These are phyloP conservation scores for Neopestalotiopsis rosae DNA, from an alignment of 2,329 filamentous ascomycete species.

Conservation along the genomic window DNA sequence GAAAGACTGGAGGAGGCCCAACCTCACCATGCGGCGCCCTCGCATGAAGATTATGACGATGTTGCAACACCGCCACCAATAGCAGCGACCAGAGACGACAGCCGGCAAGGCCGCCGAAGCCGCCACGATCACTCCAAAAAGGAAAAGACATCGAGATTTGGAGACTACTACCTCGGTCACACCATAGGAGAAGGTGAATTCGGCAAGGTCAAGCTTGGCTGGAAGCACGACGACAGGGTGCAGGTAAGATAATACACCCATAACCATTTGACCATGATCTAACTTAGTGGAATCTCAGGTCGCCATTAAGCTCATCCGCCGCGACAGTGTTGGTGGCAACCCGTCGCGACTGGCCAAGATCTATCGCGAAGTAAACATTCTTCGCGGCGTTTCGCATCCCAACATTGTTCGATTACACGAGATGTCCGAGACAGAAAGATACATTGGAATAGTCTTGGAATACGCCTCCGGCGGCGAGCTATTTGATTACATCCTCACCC, in stretches of 20 bases:
- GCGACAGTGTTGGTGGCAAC: slow-evolving; percentile 87
- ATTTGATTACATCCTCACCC: slow-evolving; percentile 97
- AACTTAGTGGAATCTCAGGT: slow-evolving; percentile 59
- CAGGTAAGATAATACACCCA: slow-evolving; percentile 58
- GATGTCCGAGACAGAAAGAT: slow-evolving; percentile 96
- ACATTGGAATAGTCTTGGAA: slow-evolving; percentile 97
- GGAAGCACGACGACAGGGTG: slow-evolving; percentile 93
- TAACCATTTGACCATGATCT: slow-evolving; percentile 16
- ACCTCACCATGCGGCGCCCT: slow-evolving; percentile 42
- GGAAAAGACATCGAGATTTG: slow-evolving; percentile 86
- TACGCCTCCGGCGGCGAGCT: slow-evolving; percentile 97
- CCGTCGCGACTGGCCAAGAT: slow-evolving; percentile 93
- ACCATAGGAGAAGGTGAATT: slow-evolving; percentile 98
- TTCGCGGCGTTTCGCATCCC: slow-evolving; percentile 86
- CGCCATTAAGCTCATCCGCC: slow-evolving; percentile 92
- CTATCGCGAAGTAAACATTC: slow-evolving; percentile 92
- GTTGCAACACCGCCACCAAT: slow-evolving; percentile 49
- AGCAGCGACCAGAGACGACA: slow-evolving; percentile 50
- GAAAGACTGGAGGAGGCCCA: slow-evolving; percentile 70
- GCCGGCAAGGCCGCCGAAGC: slow-evolving; percentile 57
- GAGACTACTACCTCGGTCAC: slow-evolving; percentile 93
- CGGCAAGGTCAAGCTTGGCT: slow-evolving; percentile 97
- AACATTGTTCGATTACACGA: slow-evolving; percentile 98
- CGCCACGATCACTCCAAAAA: slow-evolving; percentile 64
- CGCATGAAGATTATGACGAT: slow-evolving; percentile 46